Evolutionary conservation across 176 grass and related monocot genomes (phyloP), one percentile per base, ranked within the genome.

Genomic region (Cymbopogon citratus): DNA sequence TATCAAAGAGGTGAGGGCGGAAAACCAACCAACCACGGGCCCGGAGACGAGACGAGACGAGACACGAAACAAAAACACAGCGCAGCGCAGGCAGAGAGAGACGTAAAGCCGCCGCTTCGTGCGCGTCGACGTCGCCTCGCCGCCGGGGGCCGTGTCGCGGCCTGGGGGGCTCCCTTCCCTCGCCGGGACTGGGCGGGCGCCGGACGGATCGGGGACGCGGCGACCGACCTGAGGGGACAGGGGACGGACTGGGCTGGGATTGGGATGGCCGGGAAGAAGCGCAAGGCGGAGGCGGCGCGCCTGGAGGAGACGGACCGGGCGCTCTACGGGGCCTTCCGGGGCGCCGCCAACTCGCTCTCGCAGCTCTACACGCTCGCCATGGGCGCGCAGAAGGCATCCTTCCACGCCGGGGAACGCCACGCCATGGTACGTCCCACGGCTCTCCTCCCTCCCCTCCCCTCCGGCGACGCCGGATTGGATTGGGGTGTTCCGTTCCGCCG

Each of bases 251-350:
- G 21, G 7, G 18, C 7, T n/a, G 49, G 2, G 74, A 82, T 82
- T 15, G 39, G 2, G 74, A 86, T 86, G 88, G 14, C 80, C 71
- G 82, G 81, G 65, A 91, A 89, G 92, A 94, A 91, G 85, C 69
- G 92, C 26, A 94, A 94, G 76, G 85, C 85, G 74, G 92, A 94
- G 59, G 87, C 87, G 79, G 83, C 87, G 66, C 56, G 85, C 25
- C 92, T 91, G 28, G 92, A 94, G 64, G 92, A 94, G 89, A 88
- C 83, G 85, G 89, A 94, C 80, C 87, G 89, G 31, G 90, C 89
- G 70, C 71, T 91, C 64, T 94, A 94, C 64, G 90, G 85, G 0
- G 88, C 85, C 12, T 94, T 91, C 87, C 73, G 87, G 0, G 78
- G 89, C 75, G 92, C 82, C 11, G 89, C 89, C 62, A 94, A 90